Evolutionary conservation across 495 filamentous ascomycete species (phyloP).

Genomic region (Cercophora newfieldiana): DNA sequence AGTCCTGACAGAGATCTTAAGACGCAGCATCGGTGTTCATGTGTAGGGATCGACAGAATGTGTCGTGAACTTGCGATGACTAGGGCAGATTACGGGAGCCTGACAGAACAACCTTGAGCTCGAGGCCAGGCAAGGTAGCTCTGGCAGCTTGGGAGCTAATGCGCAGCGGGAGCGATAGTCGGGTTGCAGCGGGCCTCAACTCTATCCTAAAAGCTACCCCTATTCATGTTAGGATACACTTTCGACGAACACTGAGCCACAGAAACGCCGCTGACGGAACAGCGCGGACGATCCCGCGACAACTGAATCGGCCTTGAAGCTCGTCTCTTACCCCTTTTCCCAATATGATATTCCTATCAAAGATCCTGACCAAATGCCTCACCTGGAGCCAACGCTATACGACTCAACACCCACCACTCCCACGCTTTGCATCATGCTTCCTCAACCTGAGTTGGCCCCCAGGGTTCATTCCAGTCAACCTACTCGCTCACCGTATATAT

Average conservation of each 20-base stretch:
- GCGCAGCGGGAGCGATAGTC: not conserved
- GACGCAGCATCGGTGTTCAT: too few species aligned
- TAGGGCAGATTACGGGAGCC: too few species aligned
- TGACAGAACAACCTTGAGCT: too few species aligned
- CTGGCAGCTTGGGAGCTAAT: not conserved
- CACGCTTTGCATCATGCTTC: not conserved
- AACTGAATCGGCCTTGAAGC: not conserved
- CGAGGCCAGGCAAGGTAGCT: not conserved
- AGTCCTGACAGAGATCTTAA: not conserved
- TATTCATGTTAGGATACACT: not conserved
- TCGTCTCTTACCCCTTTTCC: not conserved
- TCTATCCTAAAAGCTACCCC: not conserved
- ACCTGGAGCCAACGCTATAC: not conserved
- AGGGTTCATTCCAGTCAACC: too few species aligned
- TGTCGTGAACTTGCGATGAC: not conserved
- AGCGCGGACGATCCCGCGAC: not conserved
- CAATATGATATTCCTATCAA: not conserved
- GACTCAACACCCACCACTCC: not conserved
- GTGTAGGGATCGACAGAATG: not conserved
- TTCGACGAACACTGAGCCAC: not conserved
- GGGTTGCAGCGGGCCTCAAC: not conserved
- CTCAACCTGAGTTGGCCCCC: not conserved
- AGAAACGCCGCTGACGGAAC: not conserved
- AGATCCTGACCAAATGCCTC: not conserved
- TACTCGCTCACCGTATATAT: not conserved